Evolutionary conservation across 1,139 yeast species (phyloP).

Genomic region (Candida buenavistaensis): DNA sequence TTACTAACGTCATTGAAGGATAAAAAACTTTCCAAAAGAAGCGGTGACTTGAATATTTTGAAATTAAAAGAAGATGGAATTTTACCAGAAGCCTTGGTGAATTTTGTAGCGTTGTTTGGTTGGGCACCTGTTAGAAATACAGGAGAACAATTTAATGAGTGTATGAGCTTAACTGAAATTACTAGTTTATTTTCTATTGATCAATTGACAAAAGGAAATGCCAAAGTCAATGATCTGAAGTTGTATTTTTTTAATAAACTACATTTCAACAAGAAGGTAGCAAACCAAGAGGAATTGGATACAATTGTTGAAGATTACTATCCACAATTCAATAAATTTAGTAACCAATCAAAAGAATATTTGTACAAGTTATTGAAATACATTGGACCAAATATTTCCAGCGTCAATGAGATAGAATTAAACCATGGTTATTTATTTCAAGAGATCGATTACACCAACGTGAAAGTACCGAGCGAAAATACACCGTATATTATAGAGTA

Average conservation of each 20-base stretch:
- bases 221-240: conserved; percentile 82
- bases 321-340: conserved; percentile 19
- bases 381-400: conserved; percentile 43
- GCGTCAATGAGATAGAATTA: conserved; percentile 47
- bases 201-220: conserved; percentile 87
- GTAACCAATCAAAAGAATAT: conserved; percentile 19
- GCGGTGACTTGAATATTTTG: conserved; percentile 75
- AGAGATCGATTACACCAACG: conserved; percentile 32
- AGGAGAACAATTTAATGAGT: conserved; percentile 58
- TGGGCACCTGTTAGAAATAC: conserved; percentile 80
- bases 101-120: conserved; percentile 88
- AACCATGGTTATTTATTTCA: conserved; percentile 51
- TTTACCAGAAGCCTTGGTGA: conserved; percentile 82
- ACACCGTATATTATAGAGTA: conserved; percentile 8
- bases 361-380: conserved; percentile 25
- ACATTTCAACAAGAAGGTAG: conserved; percentile 44
- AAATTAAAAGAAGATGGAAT: conserved; percentile 62
- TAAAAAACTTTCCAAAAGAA: conserved; percentile 82
- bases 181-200: conserved; percentile 53
- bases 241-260: conserved; percentile 73
- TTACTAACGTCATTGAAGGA: conserved; percentile 72
- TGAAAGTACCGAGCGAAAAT: conserved; percentile 13
- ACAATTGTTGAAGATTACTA: conserved; percentile 32
- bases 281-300: conserved; percentile 30
- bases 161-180: conserved; percentile 56